Percentiles rank a stretch among this genome's conserved stretches.
These are phyloP conservation scores for Camillea tinctor DNA, from an alignment of 2,329 filamentous ascomycete species.

Conservation along the genomic window DNA sequence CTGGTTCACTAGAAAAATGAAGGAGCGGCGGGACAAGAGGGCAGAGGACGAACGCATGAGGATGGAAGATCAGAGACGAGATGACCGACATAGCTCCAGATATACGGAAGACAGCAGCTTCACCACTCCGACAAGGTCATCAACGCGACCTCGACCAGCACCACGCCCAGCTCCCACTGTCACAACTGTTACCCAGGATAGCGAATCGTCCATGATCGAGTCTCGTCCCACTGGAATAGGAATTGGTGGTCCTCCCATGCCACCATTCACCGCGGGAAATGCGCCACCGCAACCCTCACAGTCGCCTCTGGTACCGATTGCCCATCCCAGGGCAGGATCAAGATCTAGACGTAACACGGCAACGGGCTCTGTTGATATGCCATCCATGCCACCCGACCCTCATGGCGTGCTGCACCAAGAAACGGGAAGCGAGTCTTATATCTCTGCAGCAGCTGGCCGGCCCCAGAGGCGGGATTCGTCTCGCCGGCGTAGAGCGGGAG, in stretches of 20 bases:
- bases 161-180: constrained; percentile 27
- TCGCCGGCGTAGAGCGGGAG: constrained; percentile 45
- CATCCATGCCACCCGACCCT: constrained; percentile 53
- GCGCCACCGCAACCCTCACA: constrained; percentile 18
- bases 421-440: constrained; percentile 44
- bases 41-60: constrained; percentile 47
- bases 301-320: constrained; percentile 19
- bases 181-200: constrained; percentile 29
- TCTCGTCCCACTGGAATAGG: constrained; percentile 35
- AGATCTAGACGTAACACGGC: constrained; percentile 40
- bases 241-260: constrained; percentile 37
- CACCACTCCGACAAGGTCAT: constrained; percentile 43
- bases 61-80: constrained; percentile 51
- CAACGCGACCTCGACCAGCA: constrained; percentile 32
- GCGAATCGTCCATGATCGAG: constrained; percentile 41
- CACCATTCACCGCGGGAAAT: constrained; percentile 33
- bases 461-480: constrained; percentile 45
- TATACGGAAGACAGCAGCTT: constrained; percentile 71
- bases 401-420: constrained; percentile 43
- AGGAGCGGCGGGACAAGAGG: constrained; percentile 53
- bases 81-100: constrained; percentile 60
- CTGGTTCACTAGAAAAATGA: constrained; percentile 66
- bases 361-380: constrained; percentile 43
- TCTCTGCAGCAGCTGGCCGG: constrained; percentile 39
- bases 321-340: constrained; percentile 35